Conservation (phyloP, 768 basidiomycete species). For the Lentinula sp. region DNA sequence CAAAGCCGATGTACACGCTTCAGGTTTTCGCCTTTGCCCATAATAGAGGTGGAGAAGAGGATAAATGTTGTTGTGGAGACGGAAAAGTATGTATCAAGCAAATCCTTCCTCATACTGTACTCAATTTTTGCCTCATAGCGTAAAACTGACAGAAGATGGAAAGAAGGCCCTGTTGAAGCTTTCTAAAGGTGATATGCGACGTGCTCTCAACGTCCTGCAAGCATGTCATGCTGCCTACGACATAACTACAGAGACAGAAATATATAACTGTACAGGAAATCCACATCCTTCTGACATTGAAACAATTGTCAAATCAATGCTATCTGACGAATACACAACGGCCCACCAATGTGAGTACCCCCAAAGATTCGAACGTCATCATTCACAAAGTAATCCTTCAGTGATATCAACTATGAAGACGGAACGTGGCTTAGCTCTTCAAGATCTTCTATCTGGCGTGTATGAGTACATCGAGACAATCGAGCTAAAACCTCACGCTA, state of each 20-base stretch:
- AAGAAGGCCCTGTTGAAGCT: conserved; percentile 86
- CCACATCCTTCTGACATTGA: conserved; percentile 96
- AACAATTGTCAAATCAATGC: conserved; percentile 90
- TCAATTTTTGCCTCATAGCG: conserved; percentile 40
- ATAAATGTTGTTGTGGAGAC: conserved; percentile 71
- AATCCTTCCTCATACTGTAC: background rate
- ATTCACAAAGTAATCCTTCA: conserved; percentile 21
- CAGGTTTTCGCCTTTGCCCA: conserved; percentile 90
- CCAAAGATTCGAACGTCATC: background rate
- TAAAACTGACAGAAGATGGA: conserved; percentile 82
- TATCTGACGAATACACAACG: conserved; percentile 92
- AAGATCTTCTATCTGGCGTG: conserved; percentile 88
- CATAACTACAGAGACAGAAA: conserved; percentile 76
- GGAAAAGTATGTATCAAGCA: conserved; percentile 58
- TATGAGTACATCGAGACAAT: conserved; percentile 87
- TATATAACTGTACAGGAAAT: conserved; percentile 96
- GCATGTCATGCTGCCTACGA: conserved; percentile 98
- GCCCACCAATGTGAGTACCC: conserved; percentile 65
- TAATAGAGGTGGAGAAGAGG: conserved; percentile 78
- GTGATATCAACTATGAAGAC: conserved; percentile 85
- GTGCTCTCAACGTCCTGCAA: conserved; percentile 93
- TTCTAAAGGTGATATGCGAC: conserved; percentile 96
- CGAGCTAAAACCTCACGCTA: conserved; percentile 79
- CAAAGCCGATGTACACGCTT: conserved; percentile 98
- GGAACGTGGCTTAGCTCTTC: conserved; percentile 89